These are phyloP conservation scores for Aspergillus saccharolyticus DNA, from an alignment of 495 filamentous ascomycete genomes.

Conservation along the genomic window DNA sequence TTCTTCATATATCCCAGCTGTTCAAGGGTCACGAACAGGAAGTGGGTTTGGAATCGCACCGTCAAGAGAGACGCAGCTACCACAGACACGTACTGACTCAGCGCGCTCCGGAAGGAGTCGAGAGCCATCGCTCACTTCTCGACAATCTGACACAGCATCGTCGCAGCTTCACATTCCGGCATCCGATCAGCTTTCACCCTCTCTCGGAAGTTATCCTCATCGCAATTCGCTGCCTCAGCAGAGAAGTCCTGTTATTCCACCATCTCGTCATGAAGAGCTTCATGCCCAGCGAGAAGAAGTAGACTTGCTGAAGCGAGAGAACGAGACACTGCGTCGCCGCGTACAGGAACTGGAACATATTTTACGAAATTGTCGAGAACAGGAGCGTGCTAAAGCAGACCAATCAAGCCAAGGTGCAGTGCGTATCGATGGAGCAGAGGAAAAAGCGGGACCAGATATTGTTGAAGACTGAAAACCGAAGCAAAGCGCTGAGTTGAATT, in stretches of 20 bases:
- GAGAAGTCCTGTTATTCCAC: slow-evolving; percentile 22
- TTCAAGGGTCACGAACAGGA: slow-evolving; percentile 38
- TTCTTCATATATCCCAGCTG: slow-evolving; percentile 43
- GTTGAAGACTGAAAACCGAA: not conserved
- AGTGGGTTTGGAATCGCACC: slow-evolving; percentile 47
- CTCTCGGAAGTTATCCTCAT: slow-evolving; percentile 26
- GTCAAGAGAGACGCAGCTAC: slow-evolving; percentile 32
- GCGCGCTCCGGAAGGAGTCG: slow-evolving; percentile 32
- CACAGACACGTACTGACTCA: slow-evolving; percentile 24
- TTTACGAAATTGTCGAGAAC: slow-evolving; percentile 26
- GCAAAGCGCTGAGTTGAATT: not conserved
- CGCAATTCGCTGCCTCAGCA: slow-evolving; percentile 30
- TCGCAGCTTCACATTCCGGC: slow-evolving; percentile 25
- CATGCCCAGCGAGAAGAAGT: slow-evolving; percentile 64
- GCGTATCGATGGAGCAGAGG: not conserved
- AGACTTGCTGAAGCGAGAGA: slow-evolving; percentile 71
- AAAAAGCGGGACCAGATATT: not conserved
- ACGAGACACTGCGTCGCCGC: slow-evolving; percentile 67
- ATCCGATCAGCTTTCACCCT: slow-evolving; percentile 26
- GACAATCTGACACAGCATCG: slow-evolving; percentile 35
- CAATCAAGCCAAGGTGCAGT: not conserved
- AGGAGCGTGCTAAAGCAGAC: slow-evolving; percentile 1
- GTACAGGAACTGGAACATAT: slow-evolving; percentile 66
- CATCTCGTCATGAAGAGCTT: slow-evolving; percentile 61
- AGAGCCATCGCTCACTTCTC: slow-evolving; percentile 40